Evolutionary conservation across 371 early-diverging fungal genomes (phyloP).

Genomic region (Fennellomyces sp.): DNA sequence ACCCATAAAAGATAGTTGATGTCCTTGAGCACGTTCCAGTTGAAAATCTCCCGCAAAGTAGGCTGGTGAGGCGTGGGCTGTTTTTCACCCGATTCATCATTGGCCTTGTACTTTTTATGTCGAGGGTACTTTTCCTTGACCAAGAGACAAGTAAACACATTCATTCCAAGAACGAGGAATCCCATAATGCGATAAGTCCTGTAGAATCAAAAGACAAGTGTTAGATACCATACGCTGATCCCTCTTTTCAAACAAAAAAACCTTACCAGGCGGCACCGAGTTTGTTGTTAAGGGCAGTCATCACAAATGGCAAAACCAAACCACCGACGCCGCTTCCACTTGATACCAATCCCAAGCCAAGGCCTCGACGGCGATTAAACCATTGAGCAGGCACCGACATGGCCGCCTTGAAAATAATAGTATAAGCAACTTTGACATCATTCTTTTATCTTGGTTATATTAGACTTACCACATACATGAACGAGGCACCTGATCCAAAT

Average conservation of each 20-base stretch:
- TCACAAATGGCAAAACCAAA: slow-evolving; percentile 67
- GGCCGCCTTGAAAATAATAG: no score
- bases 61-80: neutral
- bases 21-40: slow-evolving; percentile 48
- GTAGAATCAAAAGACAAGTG: neutral
- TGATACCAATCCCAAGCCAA: slow-evolving; percentile 77
- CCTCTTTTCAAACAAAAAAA: no score
- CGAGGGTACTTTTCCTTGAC: slow-evolving; percentile 37
- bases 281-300: slow-evolving; percentile 56
- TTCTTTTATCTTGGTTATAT: neutral
- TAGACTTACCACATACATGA: slow-evolving; percentile 30
- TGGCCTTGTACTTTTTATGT: slow-evolving; percentile 16
- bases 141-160: slow-evolving; percentile 32
- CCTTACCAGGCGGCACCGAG: slow-evolving; percentile 59
- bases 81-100: neutral
- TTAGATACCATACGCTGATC: neutral
- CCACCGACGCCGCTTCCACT: slow-evolving; percentile 85
- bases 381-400: slow-evolving; percentile 74
- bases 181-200: slow-evolving; percentile 58
- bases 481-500: slow-evolving; percentile 66
- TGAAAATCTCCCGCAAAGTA: slow-evolving; percentile 35
- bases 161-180: slow-evolving; percentile 48
- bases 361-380: slow-evolving; percentile 70
- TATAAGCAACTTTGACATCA: no score
- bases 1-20: slow-evolving; percentile 45